phyloP scores from a whole-genome alignment of 345 rosid species.

The Atalantia buxifolia region DNA sequence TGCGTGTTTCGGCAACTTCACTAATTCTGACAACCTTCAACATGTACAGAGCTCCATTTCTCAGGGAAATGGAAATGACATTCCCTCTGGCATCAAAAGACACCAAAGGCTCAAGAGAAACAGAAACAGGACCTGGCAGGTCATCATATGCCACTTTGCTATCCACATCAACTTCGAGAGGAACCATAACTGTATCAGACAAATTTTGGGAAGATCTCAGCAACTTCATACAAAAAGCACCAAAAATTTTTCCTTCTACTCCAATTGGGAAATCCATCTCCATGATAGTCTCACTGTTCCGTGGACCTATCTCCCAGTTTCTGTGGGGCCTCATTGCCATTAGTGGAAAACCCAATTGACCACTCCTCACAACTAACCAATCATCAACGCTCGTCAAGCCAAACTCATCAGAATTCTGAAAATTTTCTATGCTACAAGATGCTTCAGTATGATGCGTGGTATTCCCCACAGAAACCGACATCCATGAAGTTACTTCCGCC shows the following conservation, averaged over 20 bases:
- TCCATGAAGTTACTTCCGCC: constrained; percentile 52
- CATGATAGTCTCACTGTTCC: constrained; percentile 30
- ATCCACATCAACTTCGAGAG: constrained; percentile 49
- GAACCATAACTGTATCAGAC: constrained; percentile 47
- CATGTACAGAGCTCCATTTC: constrained; percentile 39
- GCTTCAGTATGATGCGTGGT: constrained; percentile 45
- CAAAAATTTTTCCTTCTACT: constrained; percentile 42
- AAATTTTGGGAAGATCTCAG: constrained; percentile 40
- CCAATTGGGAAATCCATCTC: constrained; percentile 54
- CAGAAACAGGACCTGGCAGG: constrained; percentile 24
- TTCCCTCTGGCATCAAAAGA: constrained; percentile 30
- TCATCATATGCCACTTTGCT: constrained; percentile 24
- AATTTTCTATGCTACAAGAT: constrained; percentile 33
- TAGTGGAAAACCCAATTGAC: constrained; percentile 33
- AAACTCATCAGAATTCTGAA: constrained; percentile 20
- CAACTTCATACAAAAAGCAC: constrained; percentile 53
- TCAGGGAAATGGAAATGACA: constrained; percentile 46
- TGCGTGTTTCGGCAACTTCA: constrained; percentile 35
- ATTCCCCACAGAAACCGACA: constrained; percentile 51
- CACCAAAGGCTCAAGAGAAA: constrained; percentile 40
- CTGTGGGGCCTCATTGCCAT: constrained; percentile 46
- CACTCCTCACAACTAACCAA: constrained; percentile 51
- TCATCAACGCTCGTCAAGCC: constrained; percentile 32
- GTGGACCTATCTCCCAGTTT: constrained; percentile 56
- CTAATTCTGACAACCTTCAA: constrained; percentile 36